These are phyloP conservation scores for Apiospora marii DNA, from an alignment of 2,329 filamentous ascomycete genomes.

Conservation along the genomic window DNA sequence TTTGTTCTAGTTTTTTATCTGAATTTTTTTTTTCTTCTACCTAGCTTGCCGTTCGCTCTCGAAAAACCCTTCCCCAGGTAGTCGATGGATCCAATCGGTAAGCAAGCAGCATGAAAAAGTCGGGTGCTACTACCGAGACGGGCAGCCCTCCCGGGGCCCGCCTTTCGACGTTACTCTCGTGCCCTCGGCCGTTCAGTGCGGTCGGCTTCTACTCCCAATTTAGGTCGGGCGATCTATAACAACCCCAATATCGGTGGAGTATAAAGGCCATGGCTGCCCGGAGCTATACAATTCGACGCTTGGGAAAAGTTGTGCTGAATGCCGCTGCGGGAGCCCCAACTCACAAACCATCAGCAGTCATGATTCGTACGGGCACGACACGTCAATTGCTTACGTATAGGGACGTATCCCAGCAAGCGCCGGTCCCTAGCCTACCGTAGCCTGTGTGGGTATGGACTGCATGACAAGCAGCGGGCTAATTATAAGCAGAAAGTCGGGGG, in stretches of 20 bases:
- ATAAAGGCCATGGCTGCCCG: neutral
- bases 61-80: neutral
- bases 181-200: neutral
- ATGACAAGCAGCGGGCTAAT: neutral
- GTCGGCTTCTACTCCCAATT: neutral
- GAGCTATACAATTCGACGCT: too few relatives aligned
- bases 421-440: neutral
- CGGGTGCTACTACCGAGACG: neutral
- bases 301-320: neutral
- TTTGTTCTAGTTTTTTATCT: neutral
- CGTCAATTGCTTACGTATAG: neutral
- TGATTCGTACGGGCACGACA: neutral
- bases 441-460: neutral
- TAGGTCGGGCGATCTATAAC: neutral
- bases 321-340: neutral
- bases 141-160: neutral
- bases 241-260: neutral
- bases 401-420: neutral
- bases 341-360: neutral
- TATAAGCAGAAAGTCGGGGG: neutral
- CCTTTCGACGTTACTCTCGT: neutral
- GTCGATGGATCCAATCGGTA: neutral
- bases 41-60: neutral
- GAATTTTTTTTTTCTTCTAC: neutral
- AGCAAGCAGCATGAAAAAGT: neutral